Base-by-base conservation (phyloP, 768 basidiomycete genomes). In the Tylopilus vinaceipallidus region DNA sequence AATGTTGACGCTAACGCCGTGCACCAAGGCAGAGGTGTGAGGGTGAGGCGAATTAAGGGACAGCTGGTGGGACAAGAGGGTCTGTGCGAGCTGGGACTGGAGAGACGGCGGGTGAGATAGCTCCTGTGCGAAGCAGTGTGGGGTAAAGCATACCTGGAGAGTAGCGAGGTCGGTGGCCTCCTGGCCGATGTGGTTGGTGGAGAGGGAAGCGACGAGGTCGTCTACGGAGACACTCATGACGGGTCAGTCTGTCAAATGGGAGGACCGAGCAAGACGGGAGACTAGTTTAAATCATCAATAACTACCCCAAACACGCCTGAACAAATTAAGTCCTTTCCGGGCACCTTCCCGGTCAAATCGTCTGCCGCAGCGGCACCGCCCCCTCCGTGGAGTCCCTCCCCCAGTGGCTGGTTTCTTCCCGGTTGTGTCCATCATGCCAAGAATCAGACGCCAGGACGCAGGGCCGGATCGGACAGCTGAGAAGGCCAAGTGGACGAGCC, bases 151-250 rank as follows among this genome's bases (percentile, higher is more conserved):
- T 56, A 78, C 77, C 71, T 79, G 75, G 13, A 78, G 70, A 22
- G 71, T 63, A 40, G 74, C 74, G 52, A 78, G 68, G 65, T 78
- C 78, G 13, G 72, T 68, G n/a, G 76, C 75, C 56, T 78, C 77
- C 56, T 78, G 78, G 51, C 76, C 76, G 60, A 78, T 76, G 70
- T 78, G 77, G 61, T 69, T 75, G 2, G 71, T 57, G 36, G 65
- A 69, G 57, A 78, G 54, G 11, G 76, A 77, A 19, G 76, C 69
- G 45, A 79, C 72, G 59, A 78, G 78, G 68, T 78, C 77, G 61
- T 78, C 77, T 32, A 78, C 68, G 39, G 77, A 72, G 50, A 75
- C 41, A 55, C 67, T 75, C 77, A 79, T 79, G 51, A 50, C n/a
- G n/a, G n/a, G n/a, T n/a, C n/a, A n/a, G n/a, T n/a, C n/a, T n/a